Conservation (phyloP, 1,139 yeast genomes). For the Candida frijolesensis region DNA sequence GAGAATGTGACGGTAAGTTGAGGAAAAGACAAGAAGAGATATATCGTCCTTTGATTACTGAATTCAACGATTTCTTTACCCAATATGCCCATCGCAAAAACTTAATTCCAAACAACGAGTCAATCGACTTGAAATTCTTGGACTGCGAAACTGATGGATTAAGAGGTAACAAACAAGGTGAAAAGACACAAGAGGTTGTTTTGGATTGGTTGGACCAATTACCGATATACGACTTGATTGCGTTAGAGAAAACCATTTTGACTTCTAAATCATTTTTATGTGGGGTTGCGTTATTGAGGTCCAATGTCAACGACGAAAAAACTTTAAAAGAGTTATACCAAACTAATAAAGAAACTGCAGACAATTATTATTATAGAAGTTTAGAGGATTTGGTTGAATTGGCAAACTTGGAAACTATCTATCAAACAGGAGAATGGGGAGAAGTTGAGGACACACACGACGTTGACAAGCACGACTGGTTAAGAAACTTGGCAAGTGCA, state of each 20-base stretch:
- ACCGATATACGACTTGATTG: slow-evolving; percentile 76
- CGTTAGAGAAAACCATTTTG: slow-evolving; percentile 84
- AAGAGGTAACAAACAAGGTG: slow-evolving; percentile 73
- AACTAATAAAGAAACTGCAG: slow-evolving; percentile 29
- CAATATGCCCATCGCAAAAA: slow-evolving; percentile 34
- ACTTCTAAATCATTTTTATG: slow-evolving; percentile 84
- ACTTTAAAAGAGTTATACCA: slow-evolving; percentile 33
- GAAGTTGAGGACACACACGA: slow-evolving; percentile 99
- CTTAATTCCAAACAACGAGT: slow-evolving; percentile 25
- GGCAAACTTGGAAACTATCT: slow-evolving; percentile 78
- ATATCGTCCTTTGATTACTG: slow-evolving; percentile 72
- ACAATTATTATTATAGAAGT: slow-evolving; percentile 36
- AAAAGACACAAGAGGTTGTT: slow-evolving; percentile 63
- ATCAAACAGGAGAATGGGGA: slow-evolving; percentile 93
- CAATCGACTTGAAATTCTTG: slow-evolving; percentile 51
- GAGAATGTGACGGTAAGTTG: slow-evolving; percentile 81
- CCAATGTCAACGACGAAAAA: slow-evolving; percentile 31
- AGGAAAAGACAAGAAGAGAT: slow-evolving; percentile 74
- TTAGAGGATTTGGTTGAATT: slow-evolving; percentile 76
- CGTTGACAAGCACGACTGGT: slow-evolving; percentile 86
- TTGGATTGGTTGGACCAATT: slow-evolving; percentile 63
- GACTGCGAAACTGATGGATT: slow-evolving; percentile 84
- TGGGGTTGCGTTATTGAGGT: slow-evolving; percentile 54
- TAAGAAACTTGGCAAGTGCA: slow-evolving; percentile 80
- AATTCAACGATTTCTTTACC: slow-evolving; percentile 65